Evolutionary conservation across 257 asterid genomes (phyloP).

Genomic region (Lycium barbarum): DNA sequence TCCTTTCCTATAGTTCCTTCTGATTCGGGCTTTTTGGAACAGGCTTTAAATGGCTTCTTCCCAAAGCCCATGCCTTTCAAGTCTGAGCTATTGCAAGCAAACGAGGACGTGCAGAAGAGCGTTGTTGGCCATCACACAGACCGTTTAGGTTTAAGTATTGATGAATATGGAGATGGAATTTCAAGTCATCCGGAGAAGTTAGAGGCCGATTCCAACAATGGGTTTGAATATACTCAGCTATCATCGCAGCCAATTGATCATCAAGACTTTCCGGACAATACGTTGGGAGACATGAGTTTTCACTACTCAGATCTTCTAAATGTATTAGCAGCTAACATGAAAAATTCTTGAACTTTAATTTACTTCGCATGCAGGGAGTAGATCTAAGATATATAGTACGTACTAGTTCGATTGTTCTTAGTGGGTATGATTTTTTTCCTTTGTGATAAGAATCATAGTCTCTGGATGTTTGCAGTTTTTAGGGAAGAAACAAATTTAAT

Average conservation of each 20-base stretch:
- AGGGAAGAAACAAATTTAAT: no score
- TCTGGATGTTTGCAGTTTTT: no score
- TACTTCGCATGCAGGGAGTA: background rate
- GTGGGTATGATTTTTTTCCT: background rate
- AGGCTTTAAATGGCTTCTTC: slow-evolving; percentile 15
- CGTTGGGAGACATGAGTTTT: background rate
- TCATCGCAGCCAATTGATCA: background rate
- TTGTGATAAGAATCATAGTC: no score
- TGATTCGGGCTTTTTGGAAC: background rate
- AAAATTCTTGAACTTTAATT: background rate
- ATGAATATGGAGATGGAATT: background rate
- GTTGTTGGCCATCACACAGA: background rate
- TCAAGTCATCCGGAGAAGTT: background rate
- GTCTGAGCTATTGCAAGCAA: background rate
- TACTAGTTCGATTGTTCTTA: background rate
- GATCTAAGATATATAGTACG: background rate
- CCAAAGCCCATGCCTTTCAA: background rate
- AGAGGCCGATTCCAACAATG: background rate
- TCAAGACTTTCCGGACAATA: background rate
- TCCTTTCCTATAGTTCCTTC: slow-evolving; percentile 3
- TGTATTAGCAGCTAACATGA: background rate
- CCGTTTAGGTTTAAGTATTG: background rate
- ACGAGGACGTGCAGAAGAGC: background rate
- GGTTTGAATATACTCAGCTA: background rate
- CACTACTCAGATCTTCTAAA: background rate